Percentiles rank a stretch among this genome's conserved stretches.
Evolutionary conservation across 306 rosid genomes (phyloP).

Genomic region (Sicyos baderoa): DNA sequence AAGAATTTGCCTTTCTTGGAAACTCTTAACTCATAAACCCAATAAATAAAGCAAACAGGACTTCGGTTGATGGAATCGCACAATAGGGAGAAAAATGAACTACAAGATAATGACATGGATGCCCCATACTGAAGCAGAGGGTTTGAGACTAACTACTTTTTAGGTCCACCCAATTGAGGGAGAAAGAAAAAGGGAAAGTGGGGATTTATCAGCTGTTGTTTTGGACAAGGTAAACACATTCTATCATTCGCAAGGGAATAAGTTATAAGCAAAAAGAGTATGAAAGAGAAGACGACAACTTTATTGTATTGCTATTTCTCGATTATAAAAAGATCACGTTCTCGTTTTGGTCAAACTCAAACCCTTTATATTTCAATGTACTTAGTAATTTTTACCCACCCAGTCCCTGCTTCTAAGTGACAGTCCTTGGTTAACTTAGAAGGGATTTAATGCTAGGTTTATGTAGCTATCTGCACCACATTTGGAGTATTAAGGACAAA

Average conservation of each 20-base stretch:
- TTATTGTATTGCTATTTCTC: neutral
- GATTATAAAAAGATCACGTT: neutral
- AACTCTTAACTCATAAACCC: no score
- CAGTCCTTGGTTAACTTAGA: neutral
- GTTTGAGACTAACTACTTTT: neutral
- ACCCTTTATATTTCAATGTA: neutral
- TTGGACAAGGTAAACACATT: neutral
- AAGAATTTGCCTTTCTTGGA: neutral
- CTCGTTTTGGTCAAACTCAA: neutral
- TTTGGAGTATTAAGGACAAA: neutral
- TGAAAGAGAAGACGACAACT: neutral
- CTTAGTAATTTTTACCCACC: neutral
- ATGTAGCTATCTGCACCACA: neutral
- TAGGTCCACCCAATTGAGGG: neutral
- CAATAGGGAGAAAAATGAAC: neutral
- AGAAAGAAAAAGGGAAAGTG: constrained; percentile 1
- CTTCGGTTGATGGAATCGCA: neutral
- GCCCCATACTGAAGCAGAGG: neutral
- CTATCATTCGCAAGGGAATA: neutral
- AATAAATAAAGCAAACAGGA: neutral
- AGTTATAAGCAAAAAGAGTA: neutral
- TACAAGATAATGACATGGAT: neutral
- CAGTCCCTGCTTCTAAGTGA: neutral
- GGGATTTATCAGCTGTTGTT: neutral
- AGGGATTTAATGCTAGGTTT: neutral